Evolutionary conservation across 2,329 filamentous ascomycete species (phyloP).

Genomic region (Trichoderma gracile): DNA sequence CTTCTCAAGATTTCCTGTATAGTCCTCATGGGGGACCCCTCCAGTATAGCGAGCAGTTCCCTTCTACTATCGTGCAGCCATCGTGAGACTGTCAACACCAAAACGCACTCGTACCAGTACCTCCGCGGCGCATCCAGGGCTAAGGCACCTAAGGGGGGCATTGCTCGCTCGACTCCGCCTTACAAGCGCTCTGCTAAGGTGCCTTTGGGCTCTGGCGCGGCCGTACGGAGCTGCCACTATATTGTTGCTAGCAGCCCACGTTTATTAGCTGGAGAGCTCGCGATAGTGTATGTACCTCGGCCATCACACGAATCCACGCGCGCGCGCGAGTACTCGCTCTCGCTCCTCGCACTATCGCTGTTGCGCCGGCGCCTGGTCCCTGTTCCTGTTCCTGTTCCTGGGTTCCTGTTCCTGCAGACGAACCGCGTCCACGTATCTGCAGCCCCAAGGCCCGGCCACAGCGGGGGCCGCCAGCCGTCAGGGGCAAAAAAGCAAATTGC

Average conservation of each 20-base stretch:
- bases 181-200: too few relatives aligned
- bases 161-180: not conserved
- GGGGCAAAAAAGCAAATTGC: constrained; percentile 28
- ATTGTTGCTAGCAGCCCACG: too few relatives aligned
- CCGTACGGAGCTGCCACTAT: too few relatives aligned
- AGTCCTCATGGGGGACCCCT: too few relatives aligned
- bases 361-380: not conserved
- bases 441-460: not conserved
- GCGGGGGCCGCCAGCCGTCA: constrained; percentile 15
- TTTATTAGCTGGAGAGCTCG: not conserved
- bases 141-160: not conserved
- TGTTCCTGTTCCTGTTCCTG: constrained; percentile 13
- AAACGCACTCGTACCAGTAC: not conserved
- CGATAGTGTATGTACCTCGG: not conserved
- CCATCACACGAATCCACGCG: not conserved
- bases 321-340: not conserved
- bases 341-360: not conserved
- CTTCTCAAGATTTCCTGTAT: not conserved
- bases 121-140: not conserved
- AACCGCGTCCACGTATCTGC: constrained; percentile 10
- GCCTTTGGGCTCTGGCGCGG: too few relatives aligned
- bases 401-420: not conserved
- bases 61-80: not conserved
- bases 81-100: constrained; percentile 6
- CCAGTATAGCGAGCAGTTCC: too few relatives aligned